phyloP scores from a whole-genome alignment of 805 yeast species.

The Candida corydali region DNA sequence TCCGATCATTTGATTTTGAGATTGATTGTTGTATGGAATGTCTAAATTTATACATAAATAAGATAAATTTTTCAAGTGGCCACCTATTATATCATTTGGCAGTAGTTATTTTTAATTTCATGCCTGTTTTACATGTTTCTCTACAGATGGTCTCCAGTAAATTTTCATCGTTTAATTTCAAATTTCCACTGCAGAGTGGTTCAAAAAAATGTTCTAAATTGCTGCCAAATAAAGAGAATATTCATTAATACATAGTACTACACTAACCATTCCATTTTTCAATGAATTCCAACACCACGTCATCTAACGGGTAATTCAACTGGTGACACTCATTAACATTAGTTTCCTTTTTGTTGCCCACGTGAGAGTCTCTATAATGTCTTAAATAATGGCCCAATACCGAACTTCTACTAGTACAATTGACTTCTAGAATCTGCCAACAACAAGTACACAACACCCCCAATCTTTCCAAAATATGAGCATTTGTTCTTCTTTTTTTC shows the following conservation, averaged over 20 bases:
- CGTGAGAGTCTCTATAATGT: conserved; percentile 11
- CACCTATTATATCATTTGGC: too few relatives aligned
- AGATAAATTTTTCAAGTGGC: too few relatives aligned
- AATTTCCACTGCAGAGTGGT: too few relatives aligned
- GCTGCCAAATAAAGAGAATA: background rate
- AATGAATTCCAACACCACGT: conserved; percentile 2
- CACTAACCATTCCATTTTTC: conserved; percentile 5
- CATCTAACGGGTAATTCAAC: background rate
- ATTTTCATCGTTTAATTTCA: too few relatives aligned
- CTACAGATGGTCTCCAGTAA: too few relatives aligned
- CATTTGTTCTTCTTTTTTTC: conserved; percentile 10
- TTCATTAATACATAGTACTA: background rate
- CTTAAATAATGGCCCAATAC: conserved; percentile 11
- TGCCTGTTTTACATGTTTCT: too few relatives aligned
- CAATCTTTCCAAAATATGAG: conserved; percentile 10
- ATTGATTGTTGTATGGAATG: too few relatives aligned
- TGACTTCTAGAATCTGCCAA: conserved; percentile 11
- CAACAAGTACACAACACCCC: conserved; percentile 10
- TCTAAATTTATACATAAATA: too few relatives aligned
- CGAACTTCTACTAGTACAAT: conserved; percentile 10
- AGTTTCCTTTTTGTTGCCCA: conserved; percentile 8
- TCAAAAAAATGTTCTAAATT: too few relatives aligned
- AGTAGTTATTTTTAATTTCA: too few relatives aligned
- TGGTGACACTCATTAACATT: background rate
- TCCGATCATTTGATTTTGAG: too few relatives aligned